phyloP scores from a whole-genome alignment of 2,329 filamentous ascomycete genomes.

The Pseudonectria foliicola region DNA sequence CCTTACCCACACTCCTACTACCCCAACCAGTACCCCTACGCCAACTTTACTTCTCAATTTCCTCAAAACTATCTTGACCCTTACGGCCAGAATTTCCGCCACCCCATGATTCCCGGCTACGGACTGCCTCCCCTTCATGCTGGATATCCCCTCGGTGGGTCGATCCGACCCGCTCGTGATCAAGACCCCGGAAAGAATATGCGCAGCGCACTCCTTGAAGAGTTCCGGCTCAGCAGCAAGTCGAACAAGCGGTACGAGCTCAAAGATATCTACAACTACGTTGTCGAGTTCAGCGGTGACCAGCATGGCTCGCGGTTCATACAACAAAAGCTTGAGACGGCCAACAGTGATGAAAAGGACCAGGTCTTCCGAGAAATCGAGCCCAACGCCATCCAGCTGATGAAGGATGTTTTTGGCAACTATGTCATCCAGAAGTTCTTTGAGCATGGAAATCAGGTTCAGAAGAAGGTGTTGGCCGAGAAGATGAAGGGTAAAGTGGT shows the following conservation, averaged over 20 bases:
- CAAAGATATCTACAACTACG: slow-evolving; percentile 78
- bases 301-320: slow-evolving; percentile 95
- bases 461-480: slow-evolving; percentile 80
- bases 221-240: slow-evolving; percentile 71
- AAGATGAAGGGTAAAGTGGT: slow-evolving; percentile 84
- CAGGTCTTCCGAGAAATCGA: slow-evolving; percentile 82
- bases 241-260: slow-evolving; percentile 70
- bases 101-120: slow-evolving; percentile 30
- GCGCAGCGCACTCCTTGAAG: slow-evolving; percentile 67
- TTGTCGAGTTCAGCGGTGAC: slow-evolving; percentile 93
- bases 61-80: slow-evolving; percentile 28
- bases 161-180: slow-evolving; percentile 39
- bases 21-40: slow-evolving; percentile 21
- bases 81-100: slow-evolving; percentile 27
- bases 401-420: slow-evolving; percentile 96
- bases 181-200: slow-evolving; percentile 53
- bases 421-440: slow-evolving; percentile 98
- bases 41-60: slow-evolving; percentile 28
- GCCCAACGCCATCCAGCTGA: slow-evolving; percentile 76
- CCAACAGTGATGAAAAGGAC: slow-evolving; percentile 94
- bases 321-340: slow-evolving; percentile 82
- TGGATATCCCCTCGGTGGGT: slow-evolving; percentile 22
- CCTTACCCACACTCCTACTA: slow-evolving; percentile 26
- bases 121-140: slow-evolving; percentile 27
- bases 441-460: slow-evolving; percentile 86